Base-by-base conservation (phyloP, 352 stramenopile genomes). In the Phytophthora citricola region DNA sequence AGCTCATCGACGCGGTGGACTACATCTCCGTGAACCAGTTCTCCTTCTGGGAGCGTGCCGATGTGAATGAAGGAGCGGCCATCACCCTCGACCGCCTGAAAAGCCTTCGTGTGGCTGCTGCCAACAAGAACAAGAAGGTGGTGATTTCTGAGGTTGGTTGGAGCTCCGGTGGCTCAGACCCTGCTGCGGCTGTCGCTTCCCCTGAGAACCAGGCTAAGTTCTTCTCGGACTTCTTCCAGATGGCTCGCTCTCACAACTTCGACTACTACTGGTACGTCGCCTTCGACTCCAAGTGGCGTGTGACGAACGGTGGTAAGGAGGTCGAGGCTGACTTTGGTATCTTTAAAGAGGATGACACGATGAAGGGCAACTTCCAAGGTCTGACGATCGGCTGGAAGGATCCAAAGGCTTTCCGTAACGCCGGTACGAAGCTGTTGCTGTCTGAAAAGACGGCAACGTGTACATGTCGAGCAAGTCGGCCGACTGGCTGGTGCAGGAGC, bases 1-100 rank as follows among this genome's bases (percentile, higher is more conserved):
- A 81, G 40, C 61, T 94, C 2, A 54, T 92, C 24, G 65, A 89
- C 17, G 82, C 79, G 0, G 82, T 91, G 2, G 86, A 94, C 54
- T 81, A 82, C 53, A 56, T 92, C 12, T 87, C 78, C 17, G 75
- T 91, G 36, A 94, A 93, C 73, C 79, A 94, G 66, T 94, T 94
- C 51, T 85, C 82, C 11, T 90, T 90, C 66, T 94, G 86, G 86
- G 84, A 92, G 44, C 48, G 57, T 5, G 57, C 52, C 5, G 71
- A 89, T 40, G 58, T 84, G 12, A 81, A 77, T 14, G 80, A 91
- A n/a, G 84, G 57, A 14, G 63, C 65, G 8, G 59, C 75, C 5
- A 64, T 73, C 8, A 83, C 79, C 22, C 75, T 94, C 1, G 81
- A 90, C 49, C 81, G 79, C 9, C 76, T 91, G 6, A 76, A 77